Percentiles rank a stretch among this genome's conserved stretches.
Evolutionary conservation across 768 basidiomycete species (phyloP).

Genomic region (Boletus insuetus): DNA sequence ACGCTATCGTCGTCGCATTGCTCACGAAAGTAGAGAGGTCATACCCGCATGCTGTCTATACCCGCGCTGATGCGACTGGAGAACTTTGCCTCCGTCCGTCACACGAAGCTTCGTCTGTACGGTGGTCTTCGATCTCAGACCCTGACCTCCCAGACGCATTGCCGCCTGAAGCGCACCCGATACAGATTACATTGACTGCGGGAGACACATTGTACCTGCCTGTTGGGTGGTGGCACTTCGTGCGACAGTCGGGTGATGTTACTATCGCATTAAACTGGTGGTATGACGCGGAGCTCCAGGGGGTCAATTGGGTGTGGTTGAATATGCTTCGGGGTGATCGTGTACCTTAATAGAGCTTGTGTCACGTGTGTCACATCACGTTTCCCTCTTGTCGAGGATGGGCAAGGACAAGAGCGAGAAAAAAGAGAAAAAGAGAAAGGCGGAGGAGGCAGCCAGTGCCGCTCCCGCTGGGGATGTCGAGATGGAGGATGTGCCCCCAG

Average conservation of each 20-base stretch:
- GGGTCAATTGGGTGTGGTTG: constrained; percentile 67
- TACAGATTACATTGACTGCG: constrained; percentile 59
- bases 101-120: constrained; percentile 43
- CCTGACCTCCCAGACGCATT: constrained; percentile 49
- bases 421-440: constrained; percentile 69
- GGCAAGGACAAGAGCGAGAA: constrained; percentile 75
- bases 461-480: constrained; percentile 46
- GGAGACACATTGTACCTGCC: constrained; percentile 89
- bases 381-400: constrained; percentile 36
- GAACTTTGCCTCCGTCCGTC: constrained; percentile 34
- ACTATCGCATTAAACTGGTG: constrained; percentile 85
- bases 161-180: constrained; percentile 56
- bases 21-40: constrained; percentile 43
- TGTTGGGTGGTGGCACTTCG: constrained; percentile 94
- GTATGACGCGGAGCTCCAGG: constrained; percentile 79
- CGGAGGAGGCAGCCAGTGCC: constrained; percentile 27
- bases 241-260: constrained; percentile 61
- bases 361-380: constrained; percentile 26
- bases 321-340: constrained; percentile 48
- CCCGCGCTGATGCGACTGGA: constrained; percentile 30
- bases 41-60: constrained; percentile 69
- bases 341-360: neutral
- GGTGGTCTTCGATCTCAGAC: constrained; percentile 79
- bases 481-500: constrained; percentile 38
- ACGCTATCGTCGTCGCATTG: neutral